Evolutionary conservation across 2,329 filamentous ascomycete species (phyloP), one percentile per base, ranked within the genome.

Genomic region (Atkinsonella texensis): DNA sequence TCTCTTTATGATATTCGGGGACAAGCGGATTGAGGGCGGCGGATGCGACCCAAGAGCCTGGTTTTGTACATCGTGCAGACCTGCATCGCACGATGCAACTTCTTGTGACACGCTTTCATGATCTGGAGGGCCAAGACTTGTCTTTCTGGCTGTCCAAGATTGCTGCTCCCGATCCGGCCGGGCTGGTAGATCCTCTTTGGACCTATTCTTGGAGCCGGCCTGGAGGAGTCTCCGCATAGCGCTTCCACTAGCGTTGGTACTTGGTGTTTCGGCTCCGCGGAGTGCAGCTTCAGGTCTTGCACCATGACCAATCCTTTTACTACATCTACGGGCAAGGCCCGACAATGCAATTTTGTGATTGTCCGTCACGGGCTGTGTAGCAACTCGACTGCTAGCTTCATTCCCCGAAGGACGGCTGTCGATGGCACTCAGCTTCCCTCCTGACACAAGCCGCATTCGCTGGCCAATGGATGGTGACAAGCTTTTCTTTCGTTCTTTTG

Each of bases 301-400:
- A 33, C 39, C 32, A 48, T 58, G 60, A 9, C 62, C 61, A 49
- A 59, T 60, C 38, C 70, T 69, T 59, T 71, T 77, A 60, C 66
- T 72, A 59, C 66, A 74, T 62, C 72, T 79, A 42, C 69, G 70
- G 15, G 76, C 74, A 51, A 84, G 70, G 54, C 68, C 75, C 42
- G 85, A 66, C n/a, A 81, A 78, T 52, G 75, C 68, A 13, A 75
- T 76, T 53, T 72, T 68, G 42, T 69, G 70, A 38, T 79, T 78
- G 61, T 87, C 83, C 60, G 72, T 75, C 39, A 87, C 75, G 3
- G 84, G 81, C 44, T 76, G 74, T 52, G 87, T 73, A 38, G 77
- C 72, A 42, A 75, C 75, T 56, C 85, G 79, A 31, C 86, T 86
- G 62, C 82, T 88, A 39, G 81, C 80, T 17, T 85, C 85, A 59